Base-by-base conservation (phyloP, 1,284 basidiomycete species). In the Papiliotrema laurentii region DNA sequence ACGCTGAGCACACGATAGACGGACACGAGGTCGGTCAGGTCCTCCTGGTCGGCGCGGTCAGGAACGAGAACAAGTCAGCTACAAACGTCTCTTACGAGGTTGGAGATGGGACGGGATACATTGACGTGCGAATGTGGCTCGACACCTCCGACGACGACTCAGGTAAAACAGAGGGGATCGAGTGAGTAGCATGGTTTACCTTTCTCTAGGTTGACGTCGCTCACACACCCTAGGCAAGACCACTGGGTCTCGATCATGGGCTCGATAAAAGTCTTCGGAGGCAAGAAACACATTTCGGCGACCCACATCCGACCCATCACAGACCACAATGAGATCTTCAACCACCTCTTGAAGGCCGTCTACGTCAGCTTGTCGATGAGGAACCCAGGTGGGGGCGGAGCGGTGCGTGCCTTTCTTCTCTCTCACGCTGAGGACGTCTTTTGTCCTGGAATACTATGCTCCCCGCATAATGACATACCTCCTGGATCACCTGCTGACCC, bases 121-220 rank as follows among this genome's bases (percentile, higher is more conserved):
- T 97, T 27, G 90, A 97, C 64, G 89, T 86, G 22, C 82, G 91
- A 31, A 83, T 87, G 60, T 98, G 94, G 94, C 78, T 86, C 7
- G 89, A 93, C 63, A 79, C 83, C 37, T 78, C 77, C 16, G 78
- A 77, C 47, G 82, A 84, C 22, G 77, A 78, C 2, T 76, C 75
- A 31, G 75, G 66, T 49, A 76, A 78, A 53, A 81, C 82, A 50
- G 76, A 67, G 16, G 72, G 69, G 14, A 65, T 76, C 38, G 62
- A 66, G 71, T 72, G 49, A 58, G 71, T 77, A 80, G 14, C 10
- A 25, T 19, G 19, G 33, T 22, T 45, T 49, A 11, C 27, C 21
- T n/a, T 38, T n/a, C 49, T 49, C n/a, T 11, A 14, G 14, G 39
- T 25, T 13, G 6, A 26, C 27, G 11, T 7, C 24, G 10, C 25